Percentiles rank a stretch among this genome's conserved stretches.
These are phyloP conservation scores for Rubus parviflorus DNA, from an alignment of 306 rosid genomes.

Conservation along the genomic window DNA sequence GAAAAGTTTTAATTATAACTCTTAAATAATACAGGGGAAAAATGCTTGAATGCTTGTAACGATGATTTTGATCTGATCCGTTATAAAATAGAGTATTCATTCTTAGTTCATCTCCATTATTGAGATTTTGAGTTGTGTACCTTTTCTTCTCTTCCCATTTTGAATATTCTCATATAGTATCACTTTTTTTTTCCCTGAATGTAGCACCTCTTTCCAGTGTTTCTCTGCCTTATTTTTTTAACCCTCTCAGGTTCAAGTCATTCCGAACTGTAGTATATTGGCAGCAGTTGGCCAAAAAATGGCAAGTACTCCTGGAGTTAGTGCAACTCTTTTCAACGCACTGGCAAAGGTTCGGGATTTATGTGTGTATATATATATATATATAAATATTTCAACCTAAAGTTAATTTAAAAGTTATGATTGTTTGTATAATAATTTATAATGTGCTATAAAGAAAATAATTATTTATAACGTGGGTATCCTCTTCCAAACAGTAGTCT, in stretches of 20 bases:
- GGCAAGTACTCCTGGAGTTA: conserved; percentile 99
- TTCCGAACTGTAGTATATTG: conserved; percentile 94
- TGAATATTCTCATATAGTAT: neutral
- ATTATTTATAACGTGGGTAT: neutral
- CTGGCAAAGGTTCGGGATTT: conserved; percentile 80
- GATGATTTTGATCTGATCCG: neutral
- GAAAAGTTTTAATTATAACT: neutral
- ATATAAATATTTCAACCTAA: neutral
- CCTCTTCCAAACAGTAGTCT: neutral
- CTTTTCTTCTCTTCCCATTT: neutral
- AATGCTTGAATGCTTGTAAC: neutral
- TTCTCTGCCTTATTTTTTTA: conserved; percentile 20
- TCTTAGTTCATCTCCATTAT: neutral
- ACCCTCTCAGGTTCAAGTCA: conserved; percentile 71
- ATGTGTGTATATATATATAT: neutral
- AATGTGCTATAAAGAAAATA: neutral
- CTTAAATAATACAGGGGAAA: neutral
- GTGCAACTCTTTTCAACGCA: conserved; percentile 95
- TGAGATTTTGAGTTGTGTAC: neutral
- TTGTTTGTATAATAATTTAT: neutral
- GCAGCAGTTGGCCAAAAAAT: conserved; percentile 98
- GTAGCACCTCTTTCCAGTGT: conserved; percentile 15
- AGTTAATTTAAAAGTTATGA: neutral
- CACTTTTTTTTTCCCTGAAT: neutral
- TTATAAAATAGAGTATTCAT: neutral